Evolutionary conservation across 345 rosid species (phyloP), one percentile per base, ranked within the genome.

Genomic region (Corchorus olitorius): DNA sequence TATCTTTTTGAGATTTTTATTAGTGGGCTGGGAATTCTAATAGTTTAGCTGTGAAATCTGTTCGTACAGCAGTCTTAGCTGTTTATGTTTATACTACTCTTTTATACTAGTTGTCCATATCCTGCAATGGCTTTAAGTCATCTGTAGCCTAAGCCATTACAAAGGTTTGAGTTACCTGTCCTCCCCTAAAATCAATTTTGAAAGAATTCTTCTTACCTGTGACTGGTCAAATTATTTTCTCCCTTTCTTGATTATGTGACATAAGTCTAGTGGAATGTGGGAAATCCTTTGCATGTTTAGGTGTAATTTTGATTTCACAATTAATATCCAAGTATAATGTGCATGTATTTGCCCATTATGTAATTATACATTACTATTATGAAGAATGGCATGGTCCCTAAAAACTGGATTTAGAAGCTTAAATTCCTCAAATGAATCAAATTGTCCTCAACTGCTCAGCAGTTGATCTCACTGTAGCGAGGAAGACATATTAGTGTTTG

Each of bases 391-490:
- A 71, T 55, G 50, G 35, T 62, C 61, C 14, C 61, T 19, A 8
- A 62, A 62, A 6, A 33, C 65, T 6, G 43, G 41, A 56, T 27
- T 62, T 35, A 34, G 9, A n/a, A 62, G 16, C 48, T 50, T 50
- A 3, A 13, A 73, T 66, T 70, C 67, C 74, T 76, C 78, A 72
- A 65, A 74, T 86, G 82, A 78, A 72, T 61, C 70, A 80, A 79
- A 79, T 16, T 10, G 5, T 70, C 71, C 81, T 22, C 70, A 19
- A n/a, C 53, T 81, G 73, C 76, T 81, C 58, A 56, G 15, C 68
- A 49, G 27, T 53, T 75, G 52, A 55, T 74, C 52, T 73, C 74
- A 5, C 48, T 73, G 68, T 74, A 56, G 73, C 54, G 65, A 67
- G 75, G 20, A 69, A 67, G 27, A 48, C 33, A 63, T 41, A 63